Conservation (phyloP, 2,329 filamentous ascomycete genomes). For the Cercospora sp. region DNA sequence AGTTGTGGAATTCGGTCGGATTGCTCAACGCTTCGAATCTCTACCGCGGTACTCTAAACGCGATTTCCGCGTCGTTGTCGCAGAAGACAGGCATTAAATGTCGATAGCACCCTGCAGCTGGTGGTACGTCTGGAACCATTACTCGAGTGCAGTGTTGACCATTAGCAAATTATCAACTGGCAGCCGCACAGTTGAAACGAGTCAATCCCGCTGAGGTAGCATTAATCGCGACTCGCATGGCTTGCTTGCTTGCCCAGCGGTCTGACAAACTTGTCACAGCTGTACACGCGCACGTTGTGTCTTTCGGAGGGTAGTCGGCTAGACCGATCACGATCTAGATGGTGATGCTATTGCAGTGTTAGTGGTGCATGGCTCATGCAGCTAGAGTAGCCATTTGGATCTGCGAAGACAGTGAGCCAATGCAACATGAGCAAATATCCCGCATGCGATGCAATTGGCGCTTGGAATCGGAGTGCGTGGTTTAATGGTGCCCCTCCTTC, state of each 20-base stretch:
- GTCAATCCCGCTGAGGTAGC: not conserved
- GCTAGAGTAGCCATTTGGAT: not conserved
- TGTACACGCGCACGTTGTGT: not conserved
- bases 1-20: not conserved
- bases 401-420: not conserved
- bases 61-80: not conserved
- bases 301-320: not conserved
- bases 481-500: constrained; percentile 6
- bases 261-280: constrained; percentile 1
- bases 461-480: not conserved
- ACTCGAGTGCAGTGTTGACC: not conserved
- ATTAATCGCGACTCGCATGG: not conserved
- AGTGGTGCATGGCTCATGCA: not conserved
- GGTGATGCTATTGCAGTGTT: not conserved
- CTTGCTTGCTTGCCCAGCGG: not conserved
- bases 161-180: not conserved
- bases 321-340: not conserved
- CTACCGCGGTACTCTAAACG: constrained; percentile 1
- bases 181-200: not conserved
- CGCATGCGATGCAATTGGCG: not conserved
- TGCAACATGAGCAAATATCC: not conserved
- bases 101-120: not conserved
- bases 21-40: not conserved
- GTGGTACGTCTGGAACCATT: not conserved
- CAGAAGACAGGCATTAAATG: not conserved